Base-by-base conservation (phyloP, 2,329 filamentous ascomycete species). In the Botrytis aclada region DNA sequence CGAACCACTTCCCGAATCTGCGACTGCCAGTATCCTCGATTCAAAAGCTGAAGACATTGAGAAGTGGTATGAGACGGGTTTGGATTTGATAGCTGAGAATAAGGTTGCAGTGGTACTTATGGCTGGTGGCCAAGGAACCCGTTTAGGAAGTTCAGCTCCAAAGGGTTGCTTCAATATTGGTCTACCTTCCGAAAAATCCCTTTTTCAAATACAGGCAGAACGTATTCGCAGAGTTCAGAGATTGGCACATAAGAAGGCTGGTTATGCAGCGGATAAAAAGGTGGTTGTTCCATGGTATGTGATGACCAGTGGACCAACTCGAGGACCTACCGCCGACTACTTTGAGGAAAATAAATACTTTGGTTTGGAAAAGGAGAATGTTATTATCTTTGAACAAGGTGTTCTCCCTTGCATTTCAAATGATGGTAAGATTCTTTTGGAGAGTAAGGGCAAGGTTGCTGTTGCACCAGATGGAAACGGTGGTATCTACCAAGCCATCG, bases 151-250 rank as follows among this genome's bases (percentile, higher is more conserved):
- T 86, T 96, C 94, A 73, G 95, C 92, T 29, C 96, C 96, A 77
- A 99, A 99, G 86, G 96, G 96, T 73, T 98, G 95, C 88, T 99
- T 93, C 84, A 92, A 99, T 81, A 98, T 99, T 82, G 94, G 94
- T 29, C 88, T 99, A 73, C 94, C 95, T 45, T 97, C 94, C 78
- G 85, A 92, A 81, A 99, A 99, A 86, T 94, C 94, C 25, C 88
- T 99, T 74, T 99, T 99, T 88, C 95, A 98, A 86, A 93, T 99
- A 78, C 96, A 99, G 84, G 96, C 93, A 62, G 95, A 99, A 88
- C 88, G 96, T 71, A 98, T 99, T 81, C 87, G 87, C 80, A 97
- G 94, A 85, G 84, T 97, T 14, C 93, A 98, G 84, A 84, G 90
- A 79, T 86, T 98, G 76, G 95, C 95, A 61, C 87, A 90, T 78